A percentile compares a stretch with the other conserved stretches of the same genome.
phyloP scores from a whole-genome alignment of 2,329 filamentous ascomycete species.

The Tetracladium maxilliforme region DNA sequence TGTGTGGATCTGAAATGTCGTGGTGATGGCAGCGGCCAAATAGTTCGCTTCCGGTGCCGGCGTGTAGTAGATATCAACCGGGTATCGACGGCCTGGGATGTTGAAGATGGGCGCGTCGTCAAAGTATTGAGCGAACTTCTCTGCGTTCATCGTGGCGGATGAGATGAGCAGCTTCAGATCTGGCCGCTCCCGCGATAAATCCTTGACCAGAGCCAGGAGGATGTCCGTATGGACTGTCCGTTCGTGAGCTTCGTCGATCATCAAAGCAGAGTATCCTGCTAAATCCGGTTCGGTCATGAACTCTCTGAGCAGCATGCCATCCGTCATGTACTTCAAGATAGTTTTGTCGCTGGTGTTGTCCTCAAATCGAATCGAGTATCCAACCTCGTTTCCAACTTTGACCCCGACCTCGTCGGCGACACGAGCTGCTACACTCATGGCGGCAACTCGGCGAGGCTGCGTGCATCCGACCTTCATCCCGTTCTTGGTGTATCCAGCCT shows the following conservation, averaged over 20 bases:
- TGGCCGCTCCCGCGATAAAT: conserved; percentile 67
- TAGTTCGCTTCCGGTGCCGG: conserved; percentile 90
- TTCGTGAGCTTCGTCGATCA: conserved; percentile 98
- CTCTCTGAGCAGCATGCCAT: conserved; percentile 85
- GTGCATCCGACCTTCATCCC: conserved; percentile 84
- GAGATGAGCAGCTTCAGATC: conserved; percentile 87
- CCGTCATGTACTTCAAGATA: conserved; percentile 88
- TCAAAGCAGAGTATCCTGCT: conserved; percentile 69
- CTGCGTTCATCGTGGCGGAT: conserved; percentile 86
- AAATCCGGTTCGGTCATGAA: conserved; percentile 82
- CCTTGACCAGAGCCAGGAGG: conserved; percentile 73
- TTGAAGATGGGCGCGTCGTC: conserved; percentile 90
- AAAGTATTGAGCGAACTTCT: conserved; percentile 85
- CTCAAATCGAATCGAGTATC: conserved; percentile 91
- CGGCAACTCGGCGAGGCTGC: conserved; percentile 86
- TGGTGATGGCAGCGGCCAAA: conserved; percentile 78
- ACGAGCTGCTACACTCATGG: conserved; percentile 93
- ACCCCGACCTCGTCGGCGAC: conserved; percentile 89
- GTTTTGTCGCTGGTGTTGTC: conserved; percentile 87
- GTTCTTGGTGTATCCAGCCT: conserved; percentile 75
- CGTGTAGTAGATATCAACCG: conserved; percentile 85
- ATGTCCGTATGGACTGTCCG: conserved; percentile 86
- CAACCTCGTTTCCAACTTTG: conserved; percentile 81
- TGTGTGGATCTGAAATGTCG: conserved; percentile 88
- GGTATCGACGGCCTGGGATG: conserved; percentile 77